Evolutionary conservation across 371 early-diverging fungal genomes (phyloP).

Genomic region (Racocetra persica): DNA sequence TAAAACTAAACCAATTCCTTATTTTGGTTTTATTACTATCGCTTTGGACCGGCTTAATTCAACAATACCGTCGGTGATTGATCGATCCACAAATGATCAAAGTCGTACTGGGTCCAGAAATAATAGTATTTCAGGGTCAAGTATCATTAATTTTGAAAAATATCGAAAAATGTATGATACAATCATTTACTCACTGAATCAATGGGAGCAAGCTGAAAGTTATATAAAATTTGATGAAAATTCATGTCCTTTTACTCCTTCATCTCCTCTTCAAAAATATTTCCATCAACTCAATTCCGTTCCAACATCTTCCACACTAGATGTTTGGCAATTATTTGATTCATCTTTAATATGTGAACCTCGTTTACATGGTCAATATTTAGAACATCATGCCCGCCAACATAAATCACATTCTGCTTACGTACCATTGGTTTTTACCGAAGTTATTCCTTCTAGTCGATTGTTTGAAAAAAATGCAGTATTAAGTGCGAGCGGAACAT

Average conservation of each 20-base stretch:
- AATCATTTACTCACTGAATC: conserved; percentile 47
- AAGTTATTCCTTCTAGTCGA: conserved; percentile 52
- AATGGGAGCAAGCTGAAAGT: conserved; percentile 43
- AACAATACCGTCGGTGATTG: conserved; percentile 25
- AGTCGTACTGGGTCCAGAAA: conserved; percentile 26
- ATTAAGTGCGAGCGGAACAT: conserved; percentile 45
- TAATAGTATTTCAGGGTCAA: conserved; percentile 34
- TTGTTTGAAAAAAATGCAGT: conserved; percentile 51
- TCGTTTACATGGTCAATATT: conserved; percentile 61
- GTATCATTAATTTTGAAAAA: conserved; percentile 55
- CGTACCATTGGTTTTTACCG: conserved; percentile 57
- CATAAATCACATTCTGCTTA: conserved; percentile 50
- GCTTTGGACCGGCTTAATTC: conserved; percentile 41
- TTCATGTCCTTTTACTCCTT: conserved; percentile 23
- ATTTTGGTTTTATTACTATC: conserved; percentile 42
- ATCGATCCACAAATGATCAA: not conserved
- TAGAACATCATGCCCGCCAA: conserved; percentile 51
- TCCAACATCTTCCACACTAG: conserved; percentile 37
- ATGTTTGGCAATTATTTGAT: conserved; percentile 50
- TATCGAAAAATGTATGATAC: conserved; percentile 54
- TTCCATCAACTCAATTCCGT: conserved; percentile 52
- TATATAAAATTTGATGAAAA: not conserved
- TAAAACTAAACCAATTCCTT: conserved; percentile 35
- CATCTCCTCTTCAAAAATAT: conserved; percentile 48
- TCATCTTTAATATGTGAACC: conserved; percentile 68